A percentile compares a stretch with the other conserved stretches of the same genome.
phyloP scores from a whole-genome alignment of 116 monocot genomes.

The Zostera marina region DNA sequence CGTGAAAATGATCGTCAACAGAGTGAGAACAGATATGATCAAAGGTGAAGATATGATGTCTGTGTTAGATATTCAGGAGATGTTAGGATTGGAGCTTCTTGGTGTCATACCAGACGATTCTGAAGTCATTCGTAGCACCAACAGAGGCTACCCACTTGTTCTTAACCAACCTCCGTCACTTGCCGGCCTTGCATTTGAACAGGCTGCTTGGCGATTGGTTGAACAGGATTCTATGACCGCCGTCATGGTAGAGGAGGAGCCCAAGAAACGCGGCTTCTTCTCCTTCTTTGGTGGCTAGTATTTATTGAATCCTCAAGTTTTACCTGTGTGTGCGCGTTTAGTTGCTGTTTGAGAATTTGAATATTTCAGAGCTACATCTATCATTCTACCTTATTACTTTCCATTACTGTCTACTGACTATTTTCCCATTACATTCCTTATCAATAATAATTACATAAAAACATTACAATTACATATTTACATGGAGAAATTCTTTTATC shows the following conservation, averaged over 20 bases:
- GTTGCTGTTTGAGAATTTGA: too few relatives aligned
- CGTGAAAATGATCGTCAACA: slow-evolving; percentile 91
- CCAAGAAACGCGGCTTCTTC: slow-evolving; percentile 74
- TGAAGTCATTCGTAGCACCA: slow-evolving; percentile 90
- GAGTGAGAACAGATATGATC: slow-evolving; percentile 70
- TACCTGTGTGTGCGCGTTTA: too few relatives aligned
- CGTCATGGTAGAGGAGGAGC: slow-evolving; percentile 76
- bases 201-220: slow-evolving; percentile 93
- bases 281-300: slow-evolving; percentile 72
- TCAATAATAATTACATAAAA: too few relatives aligned
- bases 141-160: slow-evolving; percentile 70
- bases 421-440: too few relatives aligned
- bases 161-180: slow-evolving; percentile 63
- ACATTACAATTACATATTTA: too few relatives aligned
- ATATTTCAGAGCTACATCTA: too few relatives aligned
- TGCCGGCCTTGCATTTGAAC: slow-evolving; percentile 86
- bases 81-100: slow-evolving; percentile 74
- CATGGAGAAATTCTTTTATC: too few relatives aligned
- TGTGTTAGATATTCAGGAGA: slow-evolving; percentile 89
- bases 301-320: too few relatives aligned
- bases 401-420: too few relatives aligned
- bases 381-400: too few relatives aligned
- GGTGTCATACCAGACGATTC: slow-evolving; percentile 90
- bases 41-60: slow-evolving; percentile 97
- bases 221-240: slow-evolving; percentile 92